These are phyloP conservation scores for Musa schizocarpa DNA, from an alignment of 176 grass and related monocot genomes.

Conservation along the genomic window DNA sequence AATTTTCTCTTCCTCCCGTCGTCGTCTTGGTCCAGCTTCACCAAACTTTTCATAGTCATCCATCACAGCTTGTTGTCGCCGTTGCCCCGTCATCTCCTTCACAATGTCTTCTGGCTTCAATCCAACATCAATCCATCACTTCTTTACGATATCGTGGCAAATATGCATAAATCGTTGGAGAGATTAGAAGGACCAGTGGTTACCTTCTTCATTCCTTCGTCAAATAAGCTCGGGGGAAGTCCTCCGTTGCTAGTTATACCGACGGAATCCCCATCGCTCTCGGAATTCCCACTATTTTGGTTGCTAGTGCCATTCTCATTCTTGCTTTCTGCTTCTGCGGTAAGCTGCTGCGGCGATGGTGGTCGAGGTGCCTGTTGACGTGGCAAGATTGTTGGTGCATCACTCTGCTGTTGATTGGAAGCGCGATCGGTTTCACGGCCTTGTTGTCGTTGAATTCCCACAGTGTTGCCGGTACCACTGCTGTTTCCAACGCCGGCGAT, in stretches of 20 bases:
- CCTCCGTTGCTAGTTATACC: constrained; percentile 5
- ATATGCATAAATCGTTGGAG: not conserved
- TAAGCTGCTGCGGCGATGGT: not conserved
- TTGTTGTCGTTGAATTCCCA: not conserved
- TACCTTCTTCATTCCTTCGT: not conserved
- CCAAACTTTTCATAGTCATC: constrained; percentile 21
- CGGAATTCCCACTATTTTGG: constrained; percentile 16
- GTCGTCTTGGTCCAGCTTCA: constrained; percentile 2
- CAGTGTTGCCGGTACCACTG: not conserved
- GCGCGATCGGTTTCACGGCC: not conserved
- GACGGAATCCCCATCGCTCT: constrained; percentile 3
- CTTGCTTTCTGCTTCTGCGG: constrained; percentile 25
- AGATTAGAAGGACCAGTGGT: not conserved
- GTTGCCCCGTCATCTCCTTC: constrained; percentile 26
- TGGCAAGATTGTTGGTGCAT: not conserved
- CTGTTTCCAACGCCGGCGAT: not conserved
- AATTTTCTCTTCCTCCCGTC: not conserved
- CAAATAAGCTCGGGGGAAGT: not conserved
- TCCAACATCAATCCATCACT: constrained; percentile 3
- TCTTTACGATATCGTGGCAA: constrained; percentile 10
- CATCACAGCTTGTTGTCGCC: constrained; percentile 22
- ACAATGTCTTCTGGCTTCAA: constrained; percentile 21
- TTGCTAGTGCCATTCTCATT: constrained; percentile 36
- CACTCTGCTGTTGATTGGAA: not conserved
- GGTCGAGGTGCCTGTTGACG: not conserved